These are phyloP conservation scores for Phaseolus coccineus DNA, from an alignment of 331 rosid genomes.

Conservation along the genomic window DNA sequence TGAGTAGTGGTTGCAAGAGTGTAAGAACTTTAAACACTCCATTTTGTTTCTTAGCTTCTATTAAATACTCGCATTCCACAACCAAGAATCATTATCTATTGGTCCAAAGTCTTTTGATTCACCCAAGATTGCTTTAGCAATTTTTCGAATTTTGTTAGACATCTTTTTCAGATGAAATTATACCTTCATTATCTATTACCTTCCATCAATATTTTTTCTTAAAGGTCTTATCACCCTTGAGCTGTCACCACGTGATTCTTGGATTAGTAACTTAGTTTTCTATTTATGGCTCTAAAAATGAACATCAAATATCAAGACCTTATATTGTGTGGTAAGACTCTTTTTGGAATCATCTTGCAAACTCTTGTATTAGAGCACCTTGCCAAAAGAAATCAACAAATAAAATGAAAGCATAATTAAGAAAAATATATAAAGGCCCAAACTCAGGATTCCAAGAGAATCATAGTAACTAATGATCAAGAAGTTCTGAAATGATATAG, in stretches of 20 bases:
- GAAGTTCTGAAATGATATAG: slow-evolving; percentile 18
- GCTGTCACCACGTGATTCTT: neutral
- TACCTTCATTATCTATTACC: neutral
- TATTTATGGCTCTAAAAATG: neutral
- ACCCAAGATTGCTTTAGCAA: neutral
- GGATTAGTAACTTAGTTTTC: neutral
- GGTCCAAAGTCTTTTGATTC: neutral
- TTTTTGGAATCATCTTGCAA: neutral
- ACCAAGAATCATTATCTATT: neutral
- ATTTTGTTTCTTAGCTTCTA: neutral
- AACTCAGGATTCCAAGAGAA: slow-evolving; percentile 28
- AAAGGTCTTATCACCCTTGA: neutral
- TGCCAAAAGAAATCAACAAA: neutral
- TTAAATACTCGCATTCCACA: neutral
- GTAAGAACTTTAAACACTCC: neutral
- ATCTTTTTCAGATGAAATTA: neutral
- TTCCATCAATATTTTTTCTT: neutral
- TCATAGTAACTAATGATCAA: slow-evolving; percentile 33
- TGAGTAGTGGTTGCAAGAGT: neutral
- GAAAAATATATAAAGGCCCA: slow-evolving; percentile 4
- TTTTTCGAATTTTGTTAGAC: neutral
- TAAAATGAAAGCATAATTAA: neutral
- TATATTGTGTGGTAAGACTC: neutral
- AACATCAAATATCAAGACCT: neutral
- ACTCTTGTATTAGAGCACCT: too few relatives aligned